Evolutionary conservation across 495 filamentous ascomycete genomes (phyloP), one percentile per base, ranked within the genome.

Genomic region (Penicillium riverlandense): DNA sequence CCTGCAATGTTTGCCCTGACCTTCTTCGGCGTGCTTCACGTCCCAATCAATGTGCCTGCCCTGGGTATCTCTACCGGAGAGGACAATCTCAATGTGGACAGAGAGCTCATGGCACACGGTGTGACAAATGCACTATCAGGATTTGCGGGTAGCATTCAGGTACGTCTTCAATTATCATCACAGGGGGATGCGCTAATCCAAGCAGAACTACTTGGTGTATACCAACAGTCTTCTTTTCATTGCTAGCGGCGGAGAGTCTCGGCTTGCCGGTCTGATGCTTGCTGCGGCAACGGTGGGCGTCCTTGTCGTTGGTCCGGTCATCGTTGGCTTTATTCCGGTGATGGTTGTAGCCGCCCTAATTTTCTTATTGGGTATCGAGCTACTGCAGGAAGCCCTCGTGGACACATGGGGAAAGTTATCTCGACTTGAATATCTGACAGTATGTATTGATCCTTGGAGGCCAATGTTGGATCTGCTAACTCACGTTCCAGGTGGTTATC

Each of bases 1-100:
- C 92, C 94, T 1, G 89, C 94, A 9, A 97, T 97, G 90, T 85
- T 97, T 60, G 92, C 94, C 2, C 67, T 98, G 44, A 96, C 94
- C 0, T 97, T 98, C 71, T 98, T 98, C 58, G 91, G 91, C 35
- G 81, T 98, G 36, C 78, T 98, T 10, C 94, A 98, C 59, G 92
- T 97, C 7, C 94, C 92, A 1, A 98, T 98, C 65, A 97, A 98
- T 61, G 88, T 97, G 12, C 92, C 92, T 6, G 90, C 92, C 3
- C 62, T 98, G 12, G 92, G 85, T 1, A 83, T 95, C 34, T 88
- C 86, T 6, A 86, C 84, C 6, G 86, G 88, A 38, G 89, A 95
- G 59, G 92, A 98, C 57, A 83, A 96, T 56, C 70, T 95, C 15
- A 80, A 92, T 59, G 79, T 97, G 32, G 85, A 98, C 52, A 80